phyloP scores from a whole-genome alignment of 257 asterid genomes.

The Rhazya stricta region DNA sequence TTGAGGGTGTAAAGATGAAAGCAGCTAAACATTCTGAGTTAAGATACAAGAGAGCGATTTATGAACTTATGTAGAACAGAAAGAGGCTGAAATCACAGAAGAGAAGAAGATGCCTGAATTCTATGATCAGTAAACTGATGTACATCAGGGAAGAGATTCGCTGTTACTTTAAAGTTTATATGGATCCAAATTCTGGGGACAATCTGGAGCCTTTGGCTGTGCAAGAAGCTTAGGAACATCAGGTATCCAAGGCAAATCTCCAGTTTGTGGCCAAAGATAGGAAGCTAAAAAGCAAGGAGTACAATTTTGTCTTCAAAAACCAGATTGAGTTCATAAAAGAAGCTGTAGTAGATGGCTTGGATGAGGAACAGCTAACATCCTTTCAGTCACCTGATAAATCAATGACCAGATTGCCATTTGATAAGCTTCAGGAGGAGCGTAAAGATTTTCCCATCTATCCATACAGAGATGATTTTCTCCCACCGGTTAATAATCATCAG shows the following conservation, averaged over 20 bases:
- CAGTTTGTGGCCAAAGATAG: conserved; percentile 61
- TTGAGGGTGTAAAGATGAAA: conserved; percentile 56
- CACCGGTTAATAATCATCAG: conserved; percentile 76
- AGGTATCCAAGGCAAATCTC: conserved; percentile 69
- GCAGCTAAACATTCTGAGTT: conserved; percentile 50
- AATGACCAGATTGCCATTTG: conserved; percentile 66
- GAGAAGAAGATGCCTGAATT: conserved; percentile 75
- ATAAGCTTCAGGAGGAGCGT: conserved; percentile 82
- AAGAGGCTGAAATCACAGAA: conserved; percentile 38
- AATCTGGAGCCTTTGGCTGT: conserved; percentile 85
- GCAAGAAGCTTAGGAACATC: conserved; percentile 93
- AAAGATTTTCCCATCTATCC: conserved; percentile 77
- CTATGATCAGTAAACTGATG: conserved; percentile 36
- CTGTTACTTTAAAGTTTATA: conserved; percentile 35
- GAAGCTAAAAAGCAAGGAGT: conserved; percentile 49
- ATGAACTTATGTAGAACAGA: conserved; percentile 64
- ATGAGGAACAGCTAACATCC: conserved; percentile 59
- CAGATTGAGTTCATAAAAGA: conserved; percentile 92
- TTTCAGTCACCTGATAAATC: conserved; percentile 43
- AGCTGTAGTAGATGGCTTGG: conserved; percentile 56
- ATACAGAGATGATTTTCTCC: conserved; percentile 68
- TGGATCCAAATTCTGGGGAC: conserved; percentile 61
- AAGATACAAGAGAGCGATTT: conserved; percentile 56
- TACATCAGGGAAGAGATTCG: conserved; percentile 42
- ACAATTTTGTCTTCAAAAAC: conserved; percentile 83